Conservation (phyloP, 164 flowering plant species). For the Paratinospora sagittata region DNA sequence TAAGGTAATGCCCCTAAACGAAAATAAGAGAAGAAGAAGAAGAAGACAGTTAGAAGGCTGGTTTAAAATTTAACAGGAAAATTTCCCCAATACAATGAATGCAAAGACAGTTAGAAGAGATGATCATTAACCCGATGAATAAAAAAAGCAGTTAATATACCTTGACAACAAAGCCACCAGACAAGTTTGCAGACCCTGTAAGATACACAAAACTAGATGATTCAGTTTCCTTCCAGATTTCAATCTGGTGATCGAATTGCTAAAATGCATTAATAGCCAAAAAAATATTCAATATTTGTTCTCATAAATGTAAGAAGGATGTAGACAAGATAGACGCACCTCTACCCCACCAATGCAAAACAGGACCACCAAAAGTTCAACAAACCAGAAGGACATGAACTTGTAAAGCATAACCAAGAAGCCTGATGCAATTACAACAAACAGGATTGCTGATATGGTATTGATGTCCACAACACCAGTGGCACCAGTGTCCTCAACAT, state of each 20-base stretch:
- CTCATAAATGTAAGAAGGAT: not conserved
- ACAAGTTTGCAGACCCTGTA: conserved; percentile 68
- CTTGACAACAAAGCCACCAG: conserved; percentile 55
- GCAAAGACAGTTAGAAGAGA: not conserved
- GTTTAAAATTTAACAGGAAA: not conserved
- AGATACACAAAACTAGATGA: conserved; percentile 8
- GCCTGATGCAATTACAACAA: conserved; percentile 86
- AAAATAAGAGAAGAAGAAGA: too few relatives aligned
- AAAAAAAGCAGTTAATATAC: conserved; percentile 21
- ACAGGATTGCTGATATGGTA: conserved; percentile 71
- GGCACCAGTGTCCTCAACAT: conserved; percentile 26
- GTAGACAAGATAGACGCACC: conserved; percentile 39
- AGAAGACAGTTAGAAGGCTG: not conserved
- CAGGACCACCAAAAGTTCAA: conserved; percentile 89
- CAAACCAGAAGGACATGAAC: conserved; percentile 86
- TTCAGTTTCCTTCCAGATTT: conserved; percentile 5
- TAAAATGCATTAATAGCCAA: not conserved
- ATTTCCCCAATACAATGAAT: not conserved
- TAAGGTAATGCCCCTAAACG: too few relatives aligned
- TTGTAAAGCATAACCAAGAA: conserved; percentile 90
- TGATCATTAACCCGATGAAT: not conserved
- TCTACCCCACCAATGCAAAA: conserved; percentile 97
- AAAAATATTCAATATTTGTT: not conserved
- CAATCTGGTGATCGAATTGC: not conserved
- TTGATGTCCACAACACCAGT: conserved; percentile 77